Percentiles rank a stretch among this genome's conserved stretches.
These are phyloP conservation scores for Hortiboletus campestris DNA, from an alignment of 768 basidiomycete genomes.

Conservation along the genomic window DNA sequence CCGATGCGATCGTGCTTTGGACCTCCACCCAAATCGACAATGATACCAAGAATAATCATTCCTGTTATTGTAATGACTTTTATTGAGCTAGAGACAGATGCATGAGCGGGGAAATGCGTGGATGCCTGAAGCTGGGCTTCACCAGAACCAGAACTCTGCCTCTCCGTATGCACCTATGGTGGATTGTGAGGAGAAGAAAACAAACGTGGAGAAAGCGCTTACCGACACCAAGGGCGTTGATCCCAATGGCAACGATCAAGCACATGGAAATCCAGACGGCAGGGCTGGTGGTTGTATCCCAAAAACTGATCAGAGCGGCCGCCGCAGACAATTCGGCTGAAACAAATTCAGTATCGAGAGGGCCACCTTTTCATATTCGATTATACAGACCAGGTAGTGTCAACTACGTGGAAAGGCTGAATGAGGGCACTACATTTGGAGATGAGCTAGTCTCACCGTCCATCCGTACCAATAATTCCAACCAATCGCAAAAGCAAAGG, in stretches of 20 bases:
- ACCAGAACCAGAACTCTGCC: conserved; percentile 8
- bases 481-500: conserved; percentile 1
- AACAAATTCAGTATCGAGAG: not conserved
- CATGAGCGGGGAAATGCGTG: not conserved
- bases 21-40: conserved; percentile 4
- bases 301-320: not conserved
- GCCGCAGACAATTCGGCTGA: conserved; percentile 4
- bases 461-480: conserved; percentile 7
- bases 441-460: not conserved
- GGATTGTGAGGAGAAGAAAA: not conserved
- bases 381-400: not conserved
- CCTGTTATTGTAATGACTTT: not conserved
- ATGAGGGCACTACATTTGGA: not conserved
- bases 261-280: not conserved
- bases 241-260: conserved; percentile 1
- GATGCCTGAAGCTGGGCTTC: too few relatives aligned
- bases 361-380: not conserved
- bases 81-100: not conserved
- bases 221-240: not conserved
- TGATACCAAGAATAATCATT: conserved; percentile 2
- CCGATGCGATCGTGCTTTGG: conserved; percentile 2
- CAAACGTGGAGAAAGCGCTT: not conserved
- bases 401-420: not conserved
- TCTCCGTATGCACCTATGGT: conserved; percentile 5
- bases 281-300: not conserved